Base-by-base conservation (phyloP, 2,329 filamentous ascomycete genomes). In the Cordyceps farinosa region DNA sequence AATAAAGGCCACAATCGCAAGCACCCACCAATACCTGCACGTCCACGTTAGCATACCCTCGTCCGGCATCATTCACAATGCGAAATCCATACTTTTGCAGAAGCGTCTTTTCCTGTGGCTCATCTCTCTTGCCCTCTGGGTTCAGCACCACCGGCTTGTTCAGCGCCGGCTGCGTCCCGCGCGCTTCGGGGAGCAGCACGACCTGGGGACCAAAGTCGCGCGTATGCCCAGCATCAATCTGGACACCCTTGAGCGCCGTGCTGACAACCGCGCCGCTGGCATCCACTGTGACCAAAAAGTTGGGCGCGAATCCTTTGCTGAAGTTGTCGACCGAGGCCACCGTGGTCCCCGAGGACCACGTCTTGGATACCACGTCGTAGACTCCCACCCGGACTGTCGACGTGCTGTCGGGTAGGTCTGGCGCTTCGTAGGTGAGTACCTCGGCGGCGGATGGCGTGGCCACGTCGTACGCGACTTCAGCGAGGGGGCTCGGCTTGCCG, bases 21-120 rank as follows among this genome's bases (percentile, higher is more conserved):
- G 74, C 68, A 86, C 72, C 86, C 86, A 89, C 87, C 87, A 90
- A 72, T 89, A 89, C 74, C 85, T 87, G 67, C 58, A 62, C 45
- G 48, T 11, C 53, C 53, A 62, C 32, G 71, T 80, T 73, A 82
- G 77, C 70, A 71, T 64, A 62, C 11, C 17, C 40, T 45, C 32
- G 48, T 32, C 40, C 22, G 10, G 10, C n/a, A 36, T 38, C 17
- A 30, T 30, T 17, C 36, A 55, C 36, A 17, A 34, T 15, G 7
- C 9, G 15, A 6, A 34, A 9, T 9, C 34, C 54, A 2, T 79
- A 89, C 87, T 87, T 89, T 75, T 89, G 87, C 63, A 90, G 72
- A 66, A 90, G 80, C 1, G 83, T 80, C 81, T 88, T 90, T 77
- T 89, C 85, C 61, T 75, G 75, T 70, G 82, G 80, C 65, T 79